These are phyloP conservation scores for Cyberlindnera amylophila DNA, from an alignment of 805 yeast genomes.

Conservation along the genomic window DNA sequence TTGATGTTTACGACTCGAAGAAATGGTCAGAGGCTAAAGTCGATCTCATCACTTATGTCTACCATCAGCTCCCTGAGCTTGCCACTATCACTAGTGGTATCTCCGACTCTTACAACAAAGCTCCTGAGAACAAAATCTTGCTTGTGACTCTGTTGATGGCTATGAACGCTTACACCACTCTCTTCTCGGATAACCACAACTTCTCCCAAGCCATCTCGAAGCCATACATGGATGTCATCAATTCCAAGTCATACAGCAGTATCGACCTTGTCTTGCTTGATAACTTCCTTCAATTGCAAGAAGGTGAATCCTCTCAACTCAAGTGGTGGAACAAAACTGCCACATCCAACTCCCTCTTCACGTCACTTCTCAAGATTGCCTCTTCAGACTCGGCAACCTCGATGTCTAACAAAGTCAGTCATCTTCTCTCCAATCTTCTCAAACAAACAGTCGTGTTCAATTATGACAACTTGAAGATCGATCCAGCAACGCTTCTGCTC, in stretches of 20 bases:
- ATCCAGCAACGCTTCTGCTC: conserved; percentile 55
- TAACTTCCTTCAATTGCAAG: conserved; percentile 57
- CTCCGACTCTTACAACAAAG: conserved; percentile 36
- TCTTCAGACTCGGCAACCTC: conserved; percentile 33
- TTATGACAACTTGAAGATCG: conserved; percentile 36
- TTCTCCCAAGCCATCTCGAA: conserved; percentile 31
- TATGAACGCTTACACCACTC: conserved; percentile 36
- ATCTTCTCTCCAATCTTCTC: conserved; percentile 44
- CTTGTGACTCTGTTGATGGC: conserved; percentile 45
- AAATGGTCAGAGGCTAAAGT: conserved; percentile 38
- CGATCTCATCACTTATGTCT: conserved; percentile 33
- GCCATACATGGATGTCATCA: conserved; percentile 34
- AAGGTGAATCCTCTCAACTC: conserved; percentile 45
- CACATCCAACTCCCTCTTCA: conserved; percentile 56
- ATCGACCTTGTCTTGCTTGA: conserved; percentile 58
- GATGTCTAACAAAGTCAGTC: conserved; percentile 38
- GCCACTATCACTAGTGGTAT: conserved; percentile 40
- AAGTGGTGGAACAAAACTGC: conserved; percentile 76
- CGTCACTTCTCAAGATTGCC: conserved; percentile 57
- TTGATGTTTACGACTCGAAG: conserved; percentile 33
- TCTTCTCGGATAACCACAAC: conserved; percentile 34
- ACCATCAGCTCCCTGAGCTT: conserved; percentile 46
- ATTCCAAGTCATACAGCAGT: conserved; percentile 36
- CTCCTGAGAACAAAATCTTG: conserved; percentile 41
- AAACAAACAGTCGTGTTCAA: conserved; percentile 54